These are phyloP conservation scores for Dictyostelium purpureum DNA, from an alignment of 78 protist genomes.

Conservation along the genomic window DNA sequence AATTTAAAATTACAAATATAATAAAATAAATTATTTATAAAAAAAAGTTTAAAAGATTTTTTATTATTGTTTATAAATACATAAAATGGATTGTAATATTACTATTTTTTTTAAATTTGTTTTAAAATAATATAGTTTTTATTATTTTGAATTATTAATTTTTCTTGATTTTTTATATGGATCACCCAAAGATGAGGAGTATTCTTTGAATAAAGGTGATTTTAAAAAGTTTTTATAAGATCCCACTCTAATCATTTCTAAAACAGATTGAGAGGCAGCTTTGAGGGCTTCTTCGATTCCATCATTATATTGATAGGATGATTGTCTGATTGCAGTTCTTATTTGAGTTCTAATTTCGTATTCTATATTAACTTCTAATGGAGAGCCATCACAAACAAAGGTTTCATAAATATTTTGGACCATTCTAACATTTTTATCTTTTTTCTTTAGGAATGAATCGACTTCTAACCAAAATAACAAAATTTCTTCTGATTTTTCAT, in stretches of 20 bases:
- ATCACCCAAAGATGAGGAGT: constrained; percentile 27
- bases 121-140: too few relatives aligned
- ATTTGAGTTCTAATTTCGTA: neutral
- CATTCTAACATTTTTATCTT: neutral
- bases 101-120: too few relatives aligned
- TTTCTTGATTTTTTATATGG: constrained; percentile 44
- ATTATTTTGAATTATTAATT: neutral
- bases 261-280: neutral
- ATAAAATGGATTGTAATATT: too few relatives aligned
- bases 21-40: too few relatives aligned
- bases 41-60: too few relatives aligned
- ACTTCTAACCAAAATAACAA: constrained; percentile 39
- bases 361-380: constrained; percentile 57
- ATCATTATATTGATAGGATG: neutral
- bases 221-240: constrained; percentile 28
- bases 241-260: constrained; percentile 43
- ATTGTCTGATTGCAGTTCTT: neutral
- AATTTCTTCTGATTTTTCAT: constrained; percentile 63
- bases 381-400: constrained; percentile 54
- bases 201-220: constrained; percentile 3
- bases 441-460: constrained; percentile 4
- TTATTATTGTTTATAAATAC: too few relatives aligned
- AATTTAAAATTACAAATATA: too few relatives aligned
- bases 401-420: constrained; percentile 52
- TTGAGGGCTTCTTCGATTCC: neutral